Percentiles rank a stretch among this genome's conserved stretches.
These are phyloP conservation scores for Tricholoma matsutake DNA, from an alignment of 768 basidiomycete species.

Conservation along the genomic window DNA sequence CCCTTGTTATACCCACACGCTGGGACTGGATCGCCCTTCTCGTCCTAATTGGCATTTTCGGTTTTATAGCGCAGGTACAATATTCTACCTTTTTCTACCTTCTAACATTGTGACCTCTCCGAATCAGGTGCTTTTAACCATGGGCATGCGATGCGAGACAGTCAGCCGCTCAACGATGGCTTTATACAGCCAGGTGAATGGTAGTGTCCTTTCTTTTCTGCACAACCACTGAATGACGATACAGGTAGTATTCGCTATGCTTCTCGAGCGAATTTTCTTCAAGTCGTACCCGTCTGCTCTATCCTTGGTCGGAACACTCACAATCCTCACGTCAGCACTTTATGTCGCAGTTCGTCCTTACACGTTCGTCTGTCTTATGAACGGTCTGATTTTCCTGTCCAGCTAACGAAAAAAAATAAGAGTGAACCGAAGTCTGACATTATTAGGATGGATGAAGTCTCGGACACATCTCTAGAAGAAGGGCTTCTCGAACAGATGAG, in stretches of 20 bases:
- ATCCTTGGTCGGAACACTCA: slow-evolving; percentile 57
- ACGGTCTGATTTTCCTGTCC: neutral
- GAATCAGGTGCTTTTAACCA: slow-evolving; percentile 1
- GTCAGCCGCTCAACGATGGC: slow-evolving; percentile 10
- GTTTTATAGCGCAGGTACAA: slow-evolving; percentile 45
- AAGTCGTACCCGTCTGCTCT: slow-evolving; percentile 53
- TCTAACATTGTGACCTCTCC: neutral
- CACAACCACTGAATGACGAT: neutral
- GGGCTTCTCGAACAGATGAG: neutral
- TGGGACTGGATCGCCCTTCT: slow-evolving; percentile 42
- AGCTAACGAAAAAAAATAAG: neutral
- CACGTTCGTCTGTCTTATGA: neutral
- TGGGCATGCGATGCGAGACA: slow-evolving; percentile 8
- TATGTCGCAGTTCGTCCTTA: slow-evolving; percentile 56
- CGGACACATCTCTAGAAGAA: neutral
- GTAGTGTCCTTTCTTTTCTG: neutral
- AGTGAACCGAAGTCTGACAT: neutral
- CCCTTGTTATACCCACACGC: slow-evolving; percentile 41
- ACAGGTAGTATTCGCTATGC: slow-evolving; percentile 64
- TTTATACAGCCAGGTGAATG: slow-evolving; percentile 6
- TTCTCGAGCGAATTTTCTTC: slow-evolving; percentile 67
- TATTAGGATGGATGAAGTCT: neutral
- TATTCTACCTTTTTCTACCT: neutral
- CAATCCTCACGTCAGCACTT: slow-evolving; percentile 62
- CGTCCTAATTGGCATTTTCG: slow-evolving; percentile 45